Percentiles rank a stretch among this genome's conserved stretches.
Evolutionary conservation across 345 rosid species (phyloP).

Genomic region (rapeseed (Brassica napus)): Da-Ae NC_063448.1:52182501-52183000

Average conservation of each 20-base stretch:
- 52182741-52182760: constrained; percentile 16
- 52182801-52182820: constrained; percentile 16
- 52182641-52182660: background rate
- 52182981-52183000: constrained; percentile 29
- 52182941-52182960: constrained; percentile 3
- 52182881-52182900: constrained; percentile 41
- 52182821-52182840: constrained; percentile 9
- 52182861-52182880: constrained; percentile 30
- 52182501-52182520: constrained; percentile 29
- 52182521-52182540: background rate
- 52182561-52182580: background rate
- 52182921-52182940: constrained; percentile 19
- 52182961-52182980: constrained; percentile 12
- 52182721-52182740: constrained; percentile 20
- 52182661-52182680: constrained; percentile 16
- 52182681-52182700: constrained; percentile 31
- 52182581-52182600: constrained; percentile 9
- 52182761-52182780: constrained; percentile 4
- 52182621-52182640: constrained; percentile 13
- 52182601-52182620: constrained; percentile 21
- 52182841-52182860: constrained; percentile 10
- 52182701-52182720: constrained; percentile 40
- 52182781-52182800: constrained; percentile 28
- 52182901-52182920: constrained; percentile 33
- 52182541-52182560: constrained; percentile 13